These are phyloP conservation scores for Fusarium sp. DNA, from an alignment of 2,329 filamentous ascomycete species.

Conservation along the genomic window DNA sequence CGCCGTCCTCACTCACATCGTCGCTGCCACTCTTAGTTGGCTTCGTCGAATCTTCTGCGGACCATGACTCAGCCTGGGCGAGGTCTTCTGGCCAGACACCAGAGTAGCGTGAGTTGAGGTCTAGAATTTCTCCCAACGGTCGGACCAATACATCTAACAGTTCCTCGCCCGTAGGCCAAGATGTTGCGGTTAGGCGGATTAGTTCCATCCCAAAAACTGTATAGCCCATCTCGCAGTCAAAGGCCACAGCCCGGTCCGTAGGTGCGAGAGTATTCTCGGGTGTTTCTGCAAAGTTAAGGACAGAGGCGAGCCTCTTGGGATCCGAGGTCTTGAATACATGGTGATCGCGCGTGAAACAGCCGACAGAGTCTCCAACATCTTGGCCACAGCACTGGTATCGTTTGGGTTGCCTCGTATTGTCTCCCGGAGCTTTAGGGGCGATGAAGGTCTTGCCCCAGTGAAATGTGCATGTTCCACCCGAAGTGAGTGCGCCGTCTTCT, in stretches of 20 bases:
- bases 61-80: conserved; percentile 73
- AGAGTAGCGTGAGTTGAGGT: conserved; percentile 93
- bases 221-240: conserved; percentile 99
- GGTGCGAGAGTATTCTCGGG: conserved; percentile 71
- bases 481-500: conserved; percentile 80
- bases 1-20: conserved; percentile 48
- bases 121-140: conserved; percentile 85
- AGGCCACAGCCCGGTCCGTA: conserved; percentile 76
- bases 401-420: conserved; percentile 68
- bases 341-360: conserved; percentile 77
- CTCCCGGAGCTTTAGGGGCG: conserved; percentile 68
- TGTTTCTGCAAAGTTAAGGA: conserved; percentile 85
- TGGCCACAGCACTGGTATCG: conserved; percentile 85
- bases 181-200: conserved; percentile 87
- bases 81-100: conserved; percentile 86
- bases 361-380: conserved; percentile 76
- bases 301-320: conserved; percentile 78
- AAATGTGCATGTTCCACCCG: conserved; percentile 82
- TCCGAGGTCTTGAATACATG: conserved; percentile 92
- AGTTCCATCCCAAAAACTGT: conserved; percentile 90
- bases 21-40: conserved; percentile 46
- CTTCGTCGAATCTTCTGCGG: conserved; percentile 42
- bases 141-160: conserved; percentile 88
- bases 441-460: conserved; percentile 81
- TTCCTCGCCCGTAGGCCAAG: conserved; percentile 82